Base-by-base conservation (phyloP, 2,329 filamentous ascomycete genomes). In the Zymoseptoria crescenta region DNA sequence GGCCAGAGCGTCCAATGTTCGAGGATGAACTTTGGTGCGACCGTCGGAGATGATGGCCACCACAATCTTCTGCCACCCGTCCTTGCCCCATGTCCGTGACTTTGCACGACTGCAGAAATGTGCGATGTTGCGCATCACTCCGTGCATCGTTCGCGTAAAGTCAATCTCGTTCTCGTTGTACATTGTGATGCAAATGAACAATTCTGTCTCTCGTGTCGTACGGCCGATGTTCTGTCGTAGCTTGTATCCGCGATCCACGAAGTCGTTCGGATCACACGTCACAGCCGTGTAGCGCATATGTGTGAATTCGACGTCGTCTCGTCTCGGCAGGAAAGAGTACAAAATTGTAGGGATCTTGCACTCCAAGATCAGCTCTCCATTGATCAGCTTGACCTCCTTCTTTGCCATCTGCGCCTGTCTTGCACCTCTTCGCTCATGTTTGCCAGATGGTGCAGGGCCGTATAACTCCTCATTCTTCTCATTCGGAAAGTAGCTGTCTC, bases 291-390 rank as follows among this genome's bases (percentile, higher is more conserved):
- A 99, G 56, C 94, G 87, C 93, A 97, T 97, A 72, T 97, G 92
- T 0, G 94, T 99, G 74, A 99, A 99, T 72, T 99, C 94, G 63
- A 93, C 82, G 73, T 96, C 93, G 71, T 96, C 91, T 60, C 93
- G 85, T 16, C 93, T 85, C 0, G 95, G 95, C 62, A 99, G 78
- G 76, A 99, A 99, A 73, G 91, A 96, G 82, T 97, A 95, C 49
- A 99, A 80, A 67, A 97, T 99, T 0, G 94, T 99, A 0, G 95
- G 94, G 66, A 99, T 99, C 77, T 99, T 99, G 81, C 94, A 97
- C 77, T 99, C 94, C 52, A 99, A 81, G 59, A 99, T 93, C 56
- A 99, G 86, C 76, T 99, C 93, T 70, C 94, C 94, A 72, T 99
- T 97, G 81, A 97, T 95, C 51, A 99, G 83, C 69, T 91, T 87